These are phyloP conservation scores for Paracoccidioides brasiliensis DNA, from an alignment of 2,329 filamentous ascomycete genomes.

Conservation along the genomic window DNA sequence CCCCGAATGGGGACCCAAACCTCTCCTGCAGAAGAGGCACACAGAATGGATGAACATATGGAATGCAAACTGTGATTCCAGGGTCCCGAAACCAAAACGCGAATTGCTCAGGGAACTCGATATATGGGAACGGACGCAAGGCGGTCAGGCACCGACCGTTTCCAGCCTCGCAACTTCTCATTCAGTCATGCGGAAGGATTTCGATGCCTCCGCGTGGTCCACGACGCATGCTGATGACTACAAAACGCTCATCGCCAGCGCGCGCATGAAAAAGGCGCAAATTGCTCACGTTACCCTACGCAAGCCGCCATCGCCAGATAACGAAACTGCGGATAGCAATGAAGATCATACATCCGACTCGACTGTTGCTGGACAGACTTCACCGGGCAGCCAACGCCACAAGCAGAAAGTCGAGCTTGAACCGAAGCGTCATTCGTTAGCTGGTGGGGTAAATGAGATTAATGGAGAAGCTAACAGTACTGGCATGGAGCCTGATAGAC, in stretches of 20 bases:
- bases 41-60: slow-evolving; percentile 90
- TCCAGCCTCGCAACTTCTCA: slow-evolving; percentile 12
- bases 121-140: slow-evolving; percentile 74
- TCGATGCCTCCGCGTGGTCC: slow-evolving; percentile 67
- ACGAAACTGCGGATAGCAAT: neutral
- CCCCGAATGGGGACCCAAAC: slow-evolving; percentile 52
- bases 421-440: neutral
- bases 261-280: slow-evolving; percentile 40
- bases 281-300: slow-evolving; percentile 12
- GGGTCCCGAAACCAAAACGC: slow-evolving; percentile 52
- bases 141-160: slow-evolving; percentile 33
- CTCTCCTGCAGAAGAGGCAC: slow-evolving; percentile 64
- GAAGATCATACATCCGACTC: neutral
- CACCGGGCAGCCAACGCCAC: neutral
- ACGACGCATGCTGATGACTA: slow-evolving; percentile 62
- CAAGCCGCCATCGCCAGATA: slow-evolving; percentile 7
- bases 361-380: too few relatives aligned
- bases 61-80: slow-evolving; percentile 93
- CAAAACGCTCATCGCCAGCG: slow-evolving; percentile 63
- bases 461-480: slow-evolving; percentile 39
- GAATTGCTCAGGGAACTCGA: slow-evolving; percentile 70
- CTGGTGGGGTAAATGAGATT: slow-evolving; percentile 21
- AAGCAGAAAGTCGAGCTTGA: neutral
- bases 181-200: slow-evolving; percentile 71
- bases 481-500: slow-evolving; percentile 46